These are phyloP conservation scores for Pyricularia sp. DNA, from an alignment of 2,329 filamentous ascomycete genomes.

Conservation along the genomic window DNA sequence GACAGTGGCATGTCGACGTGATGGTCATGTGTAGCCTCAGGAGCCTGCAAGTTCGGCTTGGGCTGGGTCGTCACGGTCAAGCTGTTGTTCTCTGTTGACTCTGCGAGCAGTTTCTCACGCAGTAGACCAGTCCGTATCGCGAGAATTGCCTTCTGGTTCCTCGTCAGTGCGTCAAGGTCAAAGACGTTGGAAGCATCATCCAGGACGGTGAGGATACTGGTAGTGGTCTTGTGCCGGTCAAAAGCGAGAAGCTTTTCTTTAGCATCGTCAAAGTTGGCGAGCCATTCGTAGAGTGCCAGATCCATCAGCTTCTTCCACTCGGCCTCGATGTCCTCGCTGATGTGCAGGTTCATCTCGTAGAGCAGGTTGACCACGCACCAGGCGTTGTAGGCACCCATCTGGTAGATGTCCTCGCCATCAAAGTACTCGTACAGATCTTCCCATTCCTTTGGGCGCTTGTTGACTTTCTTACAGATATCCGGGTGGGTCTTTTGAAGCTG, in stretches of 20 bases:
- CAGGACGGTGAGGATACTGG: neutral
- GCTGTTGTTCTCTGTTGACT: neutral
- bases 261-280: conserved; percentile 9
- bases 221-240: conserved; percentile 16
- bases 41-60: neutral
- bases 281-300: conserved; percentile 28
- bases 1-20: neutral
- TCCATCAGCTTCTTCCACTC: conserved; percentile 12
- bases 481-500: conserved; percentile 16
- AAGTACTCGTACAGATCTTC: conserved; percentile 36
- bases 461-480: conserved; percentile 16
- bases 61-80: neutral
- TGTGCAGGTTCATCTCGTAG: conserved; percentile 15
- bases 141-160: neutral
- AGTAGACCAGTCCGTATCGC: neutral
- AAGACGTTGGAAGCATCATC: neutral
- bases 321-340: conserved; percentile 9
- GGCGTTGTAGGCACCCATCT: conserved; percentile 36
- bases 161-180: neutral
- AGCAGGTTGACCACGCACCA: conserved; percentile 35
- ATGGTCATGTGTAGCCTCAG: neutral
- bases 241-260: conserved; percentile 22
- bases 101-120: neutral
- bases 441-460: conserved; percentile 9
- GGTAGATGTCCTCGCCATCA: conserved; percentile 36